phyloP scores from a whole-genome alignment of 2,329 filamentous ascomycete genomes.

The Leptoxyphium fumago region DNA sequence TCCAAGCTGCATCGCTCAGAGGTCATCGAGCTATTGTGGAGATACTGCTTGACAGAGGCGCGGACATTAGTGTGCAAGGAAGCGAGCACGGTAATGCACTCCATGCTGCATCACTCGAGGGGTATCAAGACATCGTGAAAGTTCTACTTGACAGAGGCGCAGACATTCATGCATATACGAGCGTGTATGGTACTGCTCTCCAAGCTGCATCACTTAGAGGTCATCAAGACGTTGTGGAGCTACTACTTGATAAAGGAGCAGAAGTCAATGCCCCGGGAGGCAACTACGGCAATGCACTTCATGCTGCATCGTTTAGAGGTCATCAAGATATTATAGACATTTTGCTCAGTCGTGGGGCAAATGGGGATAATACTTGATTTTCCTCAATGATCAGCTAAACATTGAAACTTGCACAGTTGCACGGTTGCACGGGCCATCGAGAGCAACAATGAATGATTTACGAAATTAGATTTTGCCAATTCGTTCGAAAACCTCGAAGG shows the following conservation, averaged over 20 bases:
- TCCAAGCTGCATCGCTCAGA: conserved; percentile 13
- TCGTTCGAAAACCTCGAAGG: no score
- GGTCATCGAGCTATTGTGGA: conserved; percentile 11
- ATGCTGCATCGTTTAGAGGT: neutral
- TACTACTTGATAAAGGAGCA: conserved; percentile 11
- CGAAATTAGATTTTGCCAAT: no score
- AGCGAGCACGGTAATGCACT: neutral
- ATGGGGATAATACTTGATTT: neutral
- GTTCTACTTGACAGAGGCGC: conserved; percentile 11
- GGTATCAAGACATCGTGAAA: conserved; percentile 6
- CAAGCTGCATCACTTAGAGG: conserved; percentile 4
- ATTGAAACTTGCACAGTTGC: no score
- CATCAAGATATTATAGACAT: neutral
- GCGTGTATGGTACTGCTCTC: conserved; percentile 4
- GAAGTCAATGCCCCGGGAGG: conserved; percentile 10
- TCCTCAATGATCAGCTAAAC: no score
- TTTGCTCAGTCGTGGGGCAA: neutral
- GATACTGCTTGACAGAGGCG: conserved; percentile 13
- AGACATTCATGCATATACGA: conserved; percentile 9
- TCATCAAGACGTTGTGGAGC: conserved; percentile 7
- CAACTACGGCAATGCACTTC: neutral
- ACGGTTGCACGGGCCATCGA: no score
- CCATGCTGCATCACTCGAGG: neutral
- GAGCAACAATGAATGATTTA: no score
- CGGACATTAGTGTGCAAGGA: conserved; percentile 4